phyloP scores from a whole-genome alignment of 2,329 filamentous ascomycete species.

The Sporothrix variecibatus region DNA sequence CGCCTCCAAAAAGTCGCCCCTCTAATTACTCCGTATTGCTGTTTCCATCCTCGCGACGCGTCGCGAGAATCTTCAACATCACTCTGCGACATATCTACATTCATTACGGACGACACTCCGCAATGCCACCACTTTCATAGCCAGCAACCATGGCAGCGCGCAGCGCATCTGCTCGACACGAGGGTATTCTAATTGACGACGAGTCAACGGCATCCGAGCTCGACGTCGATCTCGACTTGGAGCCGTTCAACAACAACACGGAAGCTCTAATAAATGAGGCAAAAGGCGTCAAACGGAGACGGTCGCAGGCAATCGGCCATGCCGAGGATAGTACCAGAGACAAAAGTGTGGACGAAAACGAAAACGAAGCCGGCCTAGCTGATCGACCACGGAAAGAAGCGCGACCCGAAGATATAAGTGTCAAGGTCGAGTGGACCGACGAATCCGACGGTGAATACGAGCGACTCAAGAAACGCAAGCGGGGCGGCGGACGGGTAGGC shows the following conservation, averaged over 20 bases:
- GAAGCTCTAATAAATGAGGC: not conserved
- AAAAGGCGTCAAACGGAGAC: constrained; percentile 26
- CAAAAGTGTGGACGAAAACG: constrained; percentile 36
- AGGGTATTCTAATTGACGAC: constrained; percentile 24
- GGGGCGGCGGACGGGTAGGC: constrained; percentile 45
- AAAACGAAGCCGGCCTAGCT: constrained; percentile 14
- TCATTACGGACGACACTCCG: not conserved
- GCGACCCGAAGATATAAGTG: constrained; percentile 42
- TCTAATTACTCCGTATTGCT: not conserved
- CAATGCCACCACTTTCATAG: not conserved
- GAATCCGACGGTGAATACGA: constrained; percentile 63
- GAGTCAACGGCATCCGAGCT: constrained; percentile 24
- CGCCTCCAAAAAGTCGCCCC: not conserved
- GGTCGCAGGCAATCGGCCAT: constrained; percentile 35
- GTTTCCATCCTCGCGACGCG: not conserved
- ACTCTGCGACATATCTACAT: not conserved
- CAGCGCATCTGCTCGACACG: not conserved
- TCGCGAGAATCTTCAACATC: not conserved
- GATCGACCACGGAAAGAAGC: not conserved
- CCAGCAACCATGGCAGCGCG: constrained; percentile 26
- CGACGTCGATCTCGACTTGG: not conserved
- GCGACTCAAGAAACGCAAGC: constrained; percentile 63
- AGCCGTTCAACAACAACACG: constrained; percentile 20
- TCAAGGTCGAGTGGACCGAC: constrained; percentile 51
- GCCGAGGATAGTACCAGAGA: not conserved